phyloP scores from a whole-genome alignment of 2,329 filamentous ascomycete species.

The Beauveria brongniartii region DNA sequence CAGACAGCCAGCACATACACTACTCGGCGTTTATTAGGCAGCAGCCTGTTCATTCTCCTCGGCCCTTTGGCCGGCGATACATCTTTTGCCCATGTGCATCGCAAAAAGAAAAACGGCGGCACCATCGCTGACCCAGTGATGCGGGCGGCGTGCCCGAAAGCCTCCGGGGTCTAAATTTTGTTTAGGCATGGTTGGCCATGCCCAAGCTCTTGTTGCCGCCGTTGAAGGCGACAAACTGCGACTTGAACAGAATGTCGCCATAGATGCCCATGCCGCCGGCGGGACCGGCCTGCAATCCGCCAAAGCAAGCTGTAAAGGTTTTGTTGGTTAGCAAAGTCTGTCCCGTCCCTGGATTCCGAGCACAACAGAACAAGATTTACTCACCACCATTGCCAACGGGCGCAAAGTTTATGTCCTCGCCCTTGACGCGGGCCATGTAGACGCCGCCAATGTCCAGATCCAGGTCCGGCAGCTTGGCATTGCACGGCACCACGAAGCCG shows the following conservation, averaged over 20 bases:
- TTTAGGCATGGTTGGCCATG: constrained; percentile 30
- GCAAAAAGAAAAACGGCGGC: neutral
- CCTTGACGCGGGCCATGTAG: constrained; percentile 49
- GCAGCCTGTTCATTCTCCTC: neutral
- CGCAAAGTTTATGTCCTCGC: constrained; percentile 45
- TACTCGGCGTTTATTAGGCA: neutral
- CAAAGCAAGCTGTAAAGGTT: constrained; percentile 47
- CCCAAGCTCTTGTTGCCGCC: constrained; percentile 46
- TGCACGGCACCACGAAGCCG: constrained; percentile 40
- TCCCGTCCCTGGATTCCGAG: constrained; percentile 1
- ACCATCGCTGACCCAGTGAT: neutral
- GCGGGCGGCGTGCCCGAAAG: neutral
- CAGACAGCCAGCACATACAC: neutral
- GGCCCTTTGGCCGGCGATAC: neutral
- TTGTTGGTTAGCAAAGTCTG: neutral
- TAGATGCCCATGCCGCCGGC: constrained; percentile 49
- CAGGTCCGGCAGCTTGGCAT: constrained; percentile 37
- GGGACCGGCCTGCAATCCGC: constrained; percentile 55
- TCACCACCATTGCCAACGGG: constrained; percentile 41
- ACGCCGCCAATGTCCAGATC: constrained; percentile 47
- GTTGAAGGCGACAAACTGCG: constrained; percentile 51
- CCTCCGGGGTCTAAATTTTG: too few relatives aligned
- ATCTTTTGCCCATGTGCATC: neutral
- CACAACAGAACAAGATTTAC: constrained; percentile 18
- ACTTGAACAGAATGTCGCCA: constrained; percentile 55